phyloP scores from a whole-genome alignment of 2,329 filamentous ascomycete species.

The Endocalyx cinctus region DNA sequence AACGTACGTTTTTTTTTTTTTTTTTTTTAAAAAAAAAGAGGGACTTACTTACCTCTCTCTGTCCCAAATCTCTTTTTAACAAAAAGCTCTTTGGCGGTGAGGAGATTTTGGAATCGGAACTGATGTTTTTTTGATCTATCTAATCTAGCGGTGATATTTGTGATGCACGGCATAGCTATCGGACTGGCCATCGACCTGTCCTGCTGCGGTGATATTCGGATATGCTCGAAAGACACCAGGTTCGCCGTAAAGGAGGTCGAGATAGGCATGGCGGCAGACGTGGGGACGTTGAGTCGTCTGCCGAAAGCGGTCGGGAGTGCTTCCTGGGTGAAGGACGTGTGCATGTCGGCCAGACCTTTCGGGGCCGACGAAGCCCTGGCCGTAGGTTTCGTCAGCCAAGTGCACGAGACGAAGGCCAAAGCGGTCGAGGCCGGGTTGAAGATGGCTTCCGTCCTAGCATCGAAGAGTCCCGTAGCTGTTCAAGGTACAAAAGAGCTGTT shows the following conservation, averaged over 20 bases:
- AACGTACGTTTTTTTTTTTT: constrained; percentile 51
- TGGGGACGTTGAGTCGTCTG: constrained; percentile 68
- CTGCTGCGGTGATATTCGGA: constrained; percentile 65
- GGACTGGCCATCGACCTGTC: constrained; percentile 75
- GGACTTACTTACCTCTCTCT: neutral
- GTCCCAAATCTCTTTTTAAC: no score
- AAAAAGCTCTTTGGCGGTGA: no score
- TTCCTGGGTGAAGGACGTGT: constrained; percentile 78
- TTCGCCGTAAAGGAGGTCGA: constrained; percentile 79
- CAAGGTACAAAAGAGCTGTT: constrained; percentile 27
- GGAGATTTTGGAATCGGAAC: no score
- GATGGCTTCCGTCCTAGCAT: constrained; percentile 52
- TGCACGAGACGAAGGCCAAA: constrained; percentile 43
- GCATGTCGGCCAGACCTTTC: constrained; percentile 67
- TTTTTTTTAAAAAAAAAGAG: neutral
- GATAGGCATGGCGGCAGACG: constrained; percentile 74
- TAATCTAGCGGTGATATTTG: constrained; percentile 66
- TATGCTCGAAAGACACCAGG: constrained; percentile 54
- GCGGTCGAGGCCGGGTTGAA: constrained; percentile 22
- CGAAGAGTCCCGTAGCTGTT: constrained; percentile 70
- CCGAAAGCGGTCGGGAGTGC: constrained; percentile 67
- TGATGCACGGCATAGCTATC: constrained; percentile 73
- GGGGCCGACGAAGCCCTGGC: constrained; percentile 61
- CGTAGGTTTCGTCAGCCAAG: constrained; percentile 66
- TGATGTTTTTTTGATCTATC: constrained; percentile 1